A percentile compares a stretch with the other conserved stretches of the same genome.
phyloP scores from a whole-genome alignment of 2,329 filamentous ascomycete genomes.

The Monilinia fructigena region DNA sequence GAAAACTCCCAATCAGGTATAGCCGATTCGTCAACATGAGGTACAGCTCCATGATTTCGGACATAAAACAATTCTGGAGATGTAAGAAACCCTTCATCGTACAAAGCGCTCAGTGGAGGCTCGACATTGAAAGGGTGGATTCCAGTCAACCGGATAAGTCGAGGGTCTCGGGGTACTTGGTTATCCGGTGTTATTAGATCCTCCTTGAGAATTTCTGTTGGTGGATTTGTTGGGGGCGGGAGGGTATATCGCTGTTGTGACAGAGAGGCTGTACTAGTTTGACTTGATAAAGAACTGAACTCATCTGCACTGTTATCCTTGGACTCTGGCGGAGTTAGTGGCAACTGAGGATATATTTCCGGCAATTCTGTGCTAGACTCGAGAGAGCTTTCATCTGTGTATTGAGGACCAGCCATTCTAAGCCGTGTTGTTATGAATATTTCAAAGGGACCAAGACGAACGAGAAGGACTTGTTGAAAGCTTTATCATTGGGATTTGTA shows the following conservation, averaged over 20 bases:
- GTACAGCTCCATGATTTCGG: conserved; percentile 83
- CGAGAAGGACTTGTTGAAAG: neutral
- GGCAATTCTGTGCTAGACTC: neutral
- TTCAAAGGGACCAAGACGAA: neutral
- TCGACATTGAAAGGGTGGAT: conserved; percentile 91
- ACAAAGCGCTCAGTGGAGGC: conserved; percentile 75
- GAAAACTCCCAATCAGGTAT: conserved; percentile 78
- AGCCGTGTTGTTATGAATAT: neutral
- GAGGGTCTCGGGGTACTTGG: conserved; percentile 76
- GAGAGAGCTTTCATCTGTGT: neutral
- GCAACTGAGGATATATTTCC: conserved; percentile 24
- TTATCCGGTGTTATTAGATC: conserved; percentile 81
- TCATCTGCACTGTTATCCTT: conserved; percentile 33
- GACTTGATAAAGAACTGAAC: conserved; percentile 28
- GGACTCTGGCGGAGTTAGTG: conserved; percentile 38
- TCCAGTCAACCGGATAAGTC: conserved; percentile 82
- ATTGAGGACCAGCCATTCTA: conserved; percentile 6
- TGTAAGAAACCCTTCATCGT: conserved; percentile 79
- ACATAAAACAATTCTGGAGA: conserved; percentile 89
- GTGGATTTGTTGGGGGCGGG: conserved; percentile 60
- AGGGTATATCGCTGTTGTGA: conserved; percentile 49
- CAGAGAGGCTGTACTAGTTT: conserved; percentile 25
- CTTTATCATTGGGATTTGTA: neutral
- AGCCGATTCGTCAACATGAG: conserved; percentile 68
- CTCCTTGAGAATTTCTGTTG: conserved; percentile 64